phyloP scores from a whole-genome alignment of 345 rosid species.

The Euphorbia pulcherrima region DNA sequence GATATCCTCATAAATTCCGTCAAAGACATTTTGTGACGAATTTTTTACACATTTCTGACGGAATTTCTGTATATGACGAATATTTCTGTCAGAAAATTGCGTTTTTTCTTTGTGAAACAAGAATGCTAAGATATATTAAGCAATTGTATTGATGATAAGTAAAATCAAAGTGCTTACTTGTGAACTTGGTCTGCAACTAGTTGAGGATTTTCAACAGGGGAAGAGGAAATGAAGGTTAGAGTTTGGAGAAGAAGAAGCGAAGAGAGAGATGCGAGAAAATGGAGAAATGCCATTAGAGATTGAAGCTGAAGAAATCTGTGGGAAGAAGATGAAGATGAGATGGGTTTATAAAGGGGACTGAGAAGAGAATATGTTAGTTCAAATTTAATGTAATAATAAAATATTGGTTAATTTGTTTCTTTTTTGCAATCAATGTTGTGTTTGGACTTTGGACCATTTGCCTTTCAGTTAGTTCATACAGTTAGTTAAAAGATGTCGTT shows the following conservation, averaged over 20 bases:
- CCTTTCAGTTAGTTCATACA: neutral
- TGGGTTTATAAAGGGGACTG: slow-evolving; percentile 15
- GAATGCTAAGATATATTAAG: neutral
- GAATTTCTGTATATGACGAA: too few species aligned
- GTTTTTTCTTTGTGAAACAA: too few species aligned
- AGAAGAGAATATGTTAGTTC: neutral
- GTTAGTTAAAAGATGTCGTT: neutral
- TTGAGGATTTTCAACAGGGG: slow-evolving; percentile 26
- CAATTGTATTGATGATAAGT: too few species aligned
- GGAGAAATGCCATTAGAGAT: slow-evolving; percentile 18
- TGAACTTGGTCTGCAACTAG: slow-evolving; percentile 23
- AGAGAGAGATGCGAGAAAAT: slow-evolving; percentile 1
- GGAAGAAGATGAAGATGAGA: neutral
- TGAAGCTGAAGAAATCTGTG: neutral
- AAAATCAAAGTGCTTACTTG: slow-evolving; percentile 4
- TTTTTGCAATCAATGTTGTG: neutral
- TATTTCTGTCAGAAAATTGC: too few species aligned
- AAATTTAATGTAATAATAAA: neutral
- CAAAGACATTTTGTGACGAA: too few species aligned
- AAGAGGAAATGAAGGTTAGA: slow-evolving; percentile 12
- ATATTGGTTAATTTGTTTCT: neutral
- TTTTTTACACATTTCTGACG: too few species aligned
- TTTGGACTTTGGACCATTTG: neutral
- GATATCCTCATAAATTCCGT: too few species aligned
- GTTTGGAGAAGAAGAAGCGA: slow-evolving; percentile 1